Evolutionary conservation across 805 yeast genomes (phyloP).

Genomic region (Danielia oregonensis): DNA sequence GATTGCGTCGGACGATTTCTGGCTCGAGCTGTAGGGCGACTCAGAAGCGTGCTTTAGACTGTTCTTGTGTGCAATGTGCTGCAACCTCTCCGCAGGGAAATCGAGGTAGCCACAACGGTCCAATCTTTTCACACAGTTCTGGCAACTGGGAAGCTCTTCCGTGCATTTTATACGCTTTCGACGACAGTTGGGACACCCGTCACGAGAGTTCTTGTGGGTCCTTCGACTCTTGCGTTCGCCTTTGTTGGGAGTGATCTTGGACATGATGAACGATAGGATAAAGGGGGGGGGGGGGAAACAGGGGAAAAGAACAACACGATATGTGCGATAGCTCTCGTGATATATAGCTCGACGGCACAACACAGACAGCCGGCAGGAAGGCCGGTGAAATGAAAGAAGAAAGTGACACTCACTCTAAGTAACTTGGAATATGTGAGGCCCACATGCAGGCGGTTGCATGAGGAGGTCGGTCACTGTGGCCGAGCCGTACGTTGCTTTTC

Average conservation of each 20-base stretch:
- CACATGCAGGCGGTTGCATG: too few species aligned
- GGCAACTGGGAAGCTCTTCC: slow-evolving; percentile 41
- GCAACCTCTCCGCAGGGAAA: slow-evolving; percentile 35
- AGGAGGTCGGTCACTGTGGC: too few species aligned
- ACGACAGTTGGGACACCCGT: slow-evolving; percentile 43
- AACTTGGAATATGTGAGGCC: too few species aligned
- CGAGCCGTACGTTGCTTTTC: too few species aligned
- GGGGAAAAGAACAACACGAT: background rate
- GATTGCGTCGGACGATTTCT: background rate
- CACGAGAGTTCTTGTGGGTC: slow-evolving; percentile 25
- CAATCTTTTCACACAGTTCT: slow-evolving; percentile 35
- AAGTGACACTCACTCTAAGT: too few species aligned
- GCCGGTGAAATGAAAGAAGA: too few species aligned
- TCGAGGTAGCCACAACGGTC: slow-evolving; percentile 41
- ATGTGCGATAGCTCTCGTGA: background rate
- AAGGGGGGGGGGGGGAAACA: background rate
- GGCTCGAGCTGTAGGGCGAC: background rate
- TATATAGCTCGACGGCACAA: too few species aligned
- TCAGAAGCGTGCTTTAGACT: slow-evolving; percentile 14
- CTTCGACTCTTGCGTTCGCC: slow-evolving; percentile 20
- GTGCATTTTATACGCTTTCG: slow-evolving; percentile 41
- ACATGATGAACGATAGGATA: background rate
- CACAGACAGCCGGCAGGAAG: too few species aligned
- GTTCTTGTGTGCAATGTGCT: slow-evolving; percentile 32
- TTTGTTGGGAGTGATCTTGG: background rate